phyloP scores from a whole-genome alignment of 352 stramenopile species.

The Halophytophthora batemanensis region DNA sequence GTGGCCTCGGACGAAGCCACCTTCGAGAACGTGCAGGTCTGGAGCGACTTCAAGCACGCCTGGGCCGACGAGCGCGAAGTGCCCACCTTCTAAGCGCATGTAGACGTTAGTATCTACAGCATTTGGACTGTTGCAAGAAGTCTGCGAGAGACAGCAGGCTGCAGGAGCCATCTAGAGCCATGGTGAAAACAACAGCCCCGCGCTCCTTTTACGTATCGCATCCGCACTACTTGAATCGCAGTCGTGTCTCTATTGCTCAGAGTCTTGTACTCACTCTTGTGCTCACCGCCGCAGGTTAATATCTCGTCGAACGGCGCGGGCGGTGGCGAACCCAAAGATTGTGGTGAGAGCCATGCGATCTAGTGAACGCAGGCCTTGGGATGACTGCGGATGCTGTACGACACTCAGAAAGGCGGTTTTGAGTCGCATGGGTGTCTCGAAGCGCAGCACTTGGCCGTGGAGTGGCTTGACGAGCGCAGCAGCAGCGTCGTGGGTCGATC shows the following conservation, averaged over 20 bases:
- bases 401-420: constrained; percentile 30
- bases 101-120: constrained; percentile 5
- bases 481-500: not conserved
- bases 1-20: constrained; percentile 35
- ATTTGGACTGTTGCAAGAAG: constrained; percentile 9
- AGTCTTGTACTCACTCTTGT: no score
- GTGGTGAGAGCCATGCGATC: constrained; percentile 24
- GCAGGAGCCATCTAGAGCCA: not conserved
- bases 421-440: constrained; percentile 7
- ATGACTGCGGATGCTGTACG: constrained; percentile 9
- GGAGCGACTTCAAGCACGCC: constrained; percentile 59
- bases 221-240: no score
- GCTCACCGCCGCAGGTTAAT: constrained; percentile 11
- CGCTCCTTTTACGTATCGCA: no score
- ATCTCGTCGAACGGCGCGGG: constrained; percentile 12
- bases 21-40: constrained; percentile 65
- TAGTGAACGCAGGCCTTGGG: constrained; percentile 9
- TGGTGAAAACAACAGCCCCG: not conserved
- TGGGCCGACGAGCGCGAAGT: constrained; percentile 46
- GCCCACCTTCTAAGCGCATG: constrained; percentile 22
- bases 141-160: no score
- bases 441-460: constrained; percentile 18
- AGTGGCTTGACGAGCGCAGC: constrained; percentile 7
- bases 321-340: constrained; percentile 27
- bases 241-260: no score